These are phyloP conservation scores for Hemisphaericaspora xylofermentans DNA, from an alignment of 1,139 yeast genomes.

Conservation along the genomic window DNA sequence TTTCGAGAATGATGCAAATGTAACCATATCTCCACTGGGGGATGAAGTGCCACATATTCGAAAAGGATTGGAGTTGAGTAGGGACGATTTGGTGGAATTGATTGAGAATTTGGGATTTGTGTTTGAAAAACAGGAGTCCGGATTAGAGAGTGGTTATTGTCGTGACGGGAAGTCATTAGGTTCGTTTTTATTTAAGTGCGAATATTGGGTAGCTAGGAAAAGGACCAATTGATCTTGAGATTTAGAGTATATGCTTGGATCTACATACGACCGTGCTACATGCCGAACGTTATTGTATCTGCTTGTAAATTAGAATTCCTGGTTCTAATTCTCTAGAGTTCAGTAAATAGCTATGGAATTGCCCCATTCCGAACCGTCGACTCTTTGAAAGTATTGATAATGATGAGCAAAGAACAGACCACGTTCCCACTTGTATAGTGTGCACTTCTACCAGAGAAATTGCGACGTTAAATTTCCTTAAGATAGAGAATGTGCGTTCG, in stretches of 20 bases:
- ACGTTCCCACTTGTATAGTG: too few relatives aligned
- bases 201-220: slow-evolving; percentile 65
- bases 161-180: slow-evolving; percentile 55
- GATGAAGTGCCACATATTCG: slow-evolving; percentile 31
- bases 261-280: too few relatives aligned
- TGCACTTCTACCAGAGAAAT: too few relatives aligned
- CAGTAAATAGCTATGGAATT: too few relatives aligned
- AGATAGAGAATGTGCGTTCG: too few relatives aligned
- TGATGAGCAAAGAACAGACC: too few relatives aligned
- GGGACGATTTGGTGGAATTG: slow-evolving; percentile 56
- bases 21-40: slow-evolving; percentile 28
- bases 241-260: too few relatives aligned
- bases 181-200: slow-evolving; percentile 61
- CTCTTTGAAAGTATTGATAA: background rate
- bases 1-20: slow-evolving; percentile 56
- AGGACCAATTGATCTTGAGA: background rate
- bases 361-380: too few relatives aligned
- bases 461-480: too few relatives aligned
- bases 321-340: too few relatives aligned
- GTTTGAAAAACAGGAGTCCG: slow-evolving; percentile 45
- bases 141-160: slow-evolving; percentile 54
- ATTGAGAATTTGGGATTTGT: slow-evolving; percentile 54
- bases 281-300: too few relatives aligned
- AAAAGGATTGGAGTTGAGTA: slow-evolving; percentile 63
- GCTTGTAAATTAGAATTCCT: too few relatives aligned